Evolutionary conservation across 306 rosid genomes (phyloP), one percentile per base, ranked within the genome.

Genomic region (Lathyrus sativus): DNA sequence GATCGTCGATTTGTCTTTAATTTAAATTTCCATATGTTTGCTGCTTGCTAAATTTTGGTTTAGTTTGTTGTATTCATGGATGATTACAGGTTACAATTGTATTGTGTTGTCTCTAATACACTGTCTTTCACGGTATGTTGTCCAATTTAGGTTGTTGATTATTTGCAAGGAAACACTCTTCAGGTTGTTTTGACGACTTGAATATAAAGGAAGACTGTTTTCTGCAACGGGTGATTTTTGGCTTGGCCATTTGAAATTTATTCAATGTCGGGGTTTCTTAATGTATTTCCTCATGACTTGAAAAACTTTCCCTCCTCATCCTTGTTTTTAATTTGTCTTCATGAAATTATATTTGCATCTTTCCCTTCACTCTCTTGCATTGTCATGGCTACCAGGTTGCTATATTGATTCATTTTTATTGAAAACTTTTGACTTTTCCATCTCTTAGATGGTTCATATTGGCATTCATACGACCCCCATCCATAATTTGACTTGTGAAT

Each of bases 241-340:
- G 79, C 65, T 50, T 51, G 80, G 57, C 62, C 56, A 69, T 50
- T 70, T 79, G 78, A 84, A 77, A 71, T 82, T 73, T 72, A 38
- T 72, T 77, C 84, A 60, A 84, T 84, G 89, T 84, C 89, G 68
- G 89, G 89, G 43, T 71, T 84, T 76, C 82, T 81, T 59, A 84
- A 84, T 76, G 89, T 84, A 84, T 62, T 70, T 38, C 73, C 76
- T 51, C n/a, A 29, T 54, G 68, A 66, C 80, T 73, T 79, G 28
- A 46, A 59, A 41, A 31, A 14, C 56, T 55, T 24, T 11, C 45
- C 51, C 26, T 15, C n/a, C 49, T 46, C 33, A 13, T 71, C 53
- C 31, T 35, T 57, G 45, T 66, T 71, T 59, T 42, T 22, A 24
- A 24, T 54, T 42, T 51, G 9, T 31, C 66, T 15, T 44, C 24